These are phyloP conservation scores for Wallacemonas sp. DNA, from an alignment of 208 protist species.

Conservation along the genomic window DNA sequence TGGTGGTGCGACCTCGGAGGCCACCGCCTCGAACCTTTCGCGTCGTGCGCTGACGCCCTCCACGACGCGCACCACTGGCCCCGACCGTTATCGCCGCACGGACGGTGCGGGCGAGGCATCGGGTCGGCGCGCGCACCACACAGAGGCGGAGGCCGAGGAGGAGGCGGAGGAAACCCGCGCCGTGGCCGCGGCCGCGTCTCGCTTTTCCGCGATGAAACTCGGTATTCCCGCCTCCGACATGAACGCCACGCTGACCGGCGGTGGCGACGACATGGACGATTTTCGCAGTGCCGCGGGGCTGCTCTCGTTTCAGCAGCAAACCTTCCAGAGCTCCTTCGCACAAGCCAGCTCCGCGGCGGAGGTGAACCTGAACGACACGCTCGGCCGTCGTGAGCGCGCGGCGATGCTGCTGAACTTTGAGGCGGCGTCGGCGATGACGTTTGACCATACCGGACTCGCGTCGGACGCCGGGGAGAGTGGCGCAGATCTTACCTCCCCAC, in stretches of 20 bases:
- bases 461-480: too few relatives aligned
- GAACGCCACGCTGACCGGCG: constrained; percentile 30
- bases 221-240: constrained; percentile 24
- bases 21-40: too few relatives aligned
- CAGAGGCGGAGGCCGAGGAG: too few relatives aligned
- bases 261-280: not conserved
- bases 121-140: too few relatives aligned
- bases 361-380: constrained; percentile 43
- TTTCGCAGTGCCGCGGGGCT: not conserved
- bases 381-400: constrained; percentile 44
- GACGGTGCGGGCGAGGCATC: too few relatives aligned
- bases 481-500: not conserved
- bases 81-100: too few relatives aligned
- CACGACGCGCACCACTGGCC: too few relatives aligned
- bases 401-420: constrained; percentile 39
- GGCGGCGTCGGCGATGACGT: not conserved
- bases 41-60: too few relatives aligned
- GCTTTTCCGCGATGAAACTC: constrained; percentile 18
- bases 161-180: constrained; percentile 1
- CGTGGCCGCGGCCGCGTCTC: not conserved
- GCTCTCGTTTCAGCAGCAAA: constrained; percentile 10
- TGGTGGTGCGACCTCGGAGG: too few relatives aligned
- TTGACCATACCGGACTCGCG: not conserved
- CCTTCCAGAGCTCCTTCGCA: constrained; percentile 14
- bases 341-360: not conserved